A percentile compares a stretch with the other conserved stretches of the same genome.
Conservation (phyloP, 2,329 filamentous ascomycete genomes). For the Talaromyces sp. region DNA sequence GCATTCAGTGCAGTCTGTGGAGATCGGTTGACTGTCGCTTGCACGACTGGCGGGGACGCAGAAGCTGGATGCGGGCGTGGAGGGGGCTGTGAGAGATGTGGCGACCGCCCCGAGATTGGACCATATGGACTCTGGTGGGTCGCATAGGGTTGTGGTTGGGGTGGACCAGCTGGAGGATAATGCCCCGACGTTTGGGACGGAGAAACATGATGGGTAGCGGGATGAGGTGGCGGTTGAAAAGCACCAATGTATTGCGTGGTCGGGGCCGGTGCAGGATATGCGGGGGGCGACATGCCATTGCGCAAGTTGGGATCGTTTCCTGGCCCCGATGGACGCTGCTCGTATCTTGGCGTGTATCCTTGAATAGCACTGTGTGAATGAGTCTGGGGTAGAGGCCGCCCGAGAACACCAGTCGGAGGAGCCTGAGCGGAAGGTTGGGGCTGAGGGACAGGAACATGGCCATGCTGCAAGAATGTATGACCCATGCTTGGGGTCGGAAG, state of each 20-base stretch:
- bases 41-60: conserved; percentile 41
- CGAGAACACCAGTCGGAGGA: conserved; percentile 27
- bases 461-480: conserved; percentile 35
- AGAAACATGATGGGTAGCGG: conserved; percentile 9
- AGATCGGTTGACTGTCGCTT: conserved; percentile 41
- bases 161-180: conserved; percentile 37
- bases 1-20: conserved; percentile 41
- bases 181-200: conserved; percentile 26
- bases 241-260: conserved; percentile 58
- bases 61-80: conserved; percentile 41
- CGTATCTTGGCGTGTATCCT: conserved; percentile 41
- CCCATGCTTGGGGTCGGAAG: conserved; percentile 35
- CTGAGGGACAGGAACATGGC: conserved; percentile 28
- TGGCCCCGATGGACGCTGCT: conserved; percentile 32
- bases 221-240: conserved; percentile 40
- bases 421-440: conserved; percentile 7
- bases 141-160: conserved; percentile 34
- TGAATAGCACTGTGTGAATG: conserved; percentile 31
- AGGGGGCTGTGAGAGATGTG: conserved; percentile 36
- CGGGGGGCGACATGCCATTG: conserved; percentile 38
- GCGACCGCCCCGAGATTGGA: conserved; percentile 37
- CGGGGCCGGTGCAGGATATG: conserved; percentile 52
- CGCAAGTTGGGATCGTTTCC: conserved; percentile 37
- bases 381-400: conserved; percentile 32
- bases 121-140: conserved; percentile 44